Percentiles rank a stretch among this genome's conserved stretches.
phyloP scores from a whole-genome alignment of 2,329 filamentous ascomycete genomes.

The Sarocladiaceae sp. region DNA sequence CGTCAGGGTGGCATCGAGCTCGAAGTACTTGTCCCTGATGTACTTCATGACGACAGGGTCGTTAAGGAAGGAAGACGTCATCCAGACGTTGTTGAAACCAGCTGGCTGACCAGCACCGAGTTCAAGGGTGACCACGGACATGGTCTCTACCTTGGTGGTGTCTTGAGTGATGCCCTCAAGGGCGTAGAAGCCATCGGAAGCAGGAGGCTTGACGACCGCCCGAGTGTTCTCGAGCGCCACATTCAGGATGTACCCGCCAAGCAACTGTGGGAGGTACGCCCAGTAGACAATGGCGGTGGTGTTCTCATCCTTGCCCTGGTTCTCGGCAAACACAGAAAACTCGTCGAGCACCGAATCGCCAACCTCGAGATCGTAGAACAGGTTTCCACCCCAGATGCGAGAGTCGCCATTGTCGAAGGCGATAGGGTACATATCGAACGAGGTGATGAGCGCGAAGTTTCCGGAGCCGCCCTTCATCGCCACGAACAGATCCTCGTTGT shows the following conservation, averaged over 20 bases:
- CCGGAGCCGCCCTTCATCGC: conserved; percentile 38
- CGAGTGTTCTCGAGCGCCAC: conserved; percentile 25
- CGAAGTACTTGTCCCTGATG: conserved; percentile 23
- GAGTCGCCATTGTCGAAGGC: conserved; percentile 18
- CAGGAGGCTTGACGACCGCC: conserved; percentile 19
- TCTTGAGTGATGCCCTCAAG: conserved; percentile 19
- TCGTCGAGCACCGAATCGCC: conserved; percentile 20
- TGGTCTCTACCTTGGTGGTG: conserved; percentile 19
- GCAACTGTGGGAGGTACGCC: conserved; percentile 24
- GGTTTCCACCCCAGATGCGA: conserved; percentile 25
- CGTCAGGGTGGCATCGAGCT: conserved; percentile 21
- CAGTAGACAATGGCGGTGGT: conserved; percentile 26
- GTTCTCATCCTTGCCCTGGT: conserved; percentile 24
- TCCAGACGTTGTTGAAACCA: conserved; percentile 26
- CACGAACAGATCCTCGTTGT: conserved; percentile 34
- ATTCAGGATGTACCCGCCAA: conserved; percentile 23
- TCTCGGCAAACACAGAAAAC: conserved; percentile 25
- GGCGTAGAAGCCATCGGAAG: conserved; percentile 23
- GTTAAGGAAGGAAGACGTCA: conserved; percentile 29
- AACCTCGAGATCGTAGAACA: conserved; percentile 18
- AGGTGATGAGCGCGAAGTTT: conserved; percentile 34
- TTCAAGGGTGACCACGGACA: conserved; percentile 24
- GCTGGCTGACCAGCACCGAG: conserved; percentile 22
- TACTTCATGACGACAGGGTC: conserved; percentile 27
- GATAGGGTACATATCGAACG: conserved; percentile 23